Evolutionary conservation across 179 eudicot species (phyloP), one percentile per base, ranked within the genome.

Genomic region (Camellia oleifera): DNA sequence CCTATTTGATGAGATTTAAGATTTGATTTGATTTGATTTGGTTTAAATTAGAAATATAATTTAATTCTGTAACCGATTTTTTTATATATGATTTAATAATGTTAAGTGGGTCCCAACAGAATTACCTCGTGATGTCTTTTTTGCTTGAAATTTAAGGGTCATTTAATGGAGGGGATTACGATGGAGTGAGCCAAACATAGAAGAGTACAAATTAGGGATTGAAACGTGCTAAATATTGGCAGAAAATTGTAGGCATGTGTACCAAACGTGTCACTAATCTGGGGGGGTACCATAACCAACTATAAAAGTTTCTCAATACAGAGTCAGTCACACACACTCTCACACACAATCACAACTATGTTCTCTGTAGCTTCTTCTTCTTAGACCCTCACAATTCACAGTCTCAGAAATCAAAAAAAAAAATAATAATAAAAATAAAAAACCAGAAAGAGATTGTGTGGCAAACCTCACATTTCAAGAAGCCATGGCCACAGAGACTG

Each of bases 141-240:
- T 4, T 32, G 12, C 32, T 50, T 9, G 50, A 14, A 46, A 8
- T 17, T 46, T 50, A 48, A 70, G 2, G 15, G 74, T 54, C 74
- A 70, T 68, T 68, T 3, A 44, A 23, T 5, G 65, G 65, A 23
- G 42, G 11, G 12, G 42, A n/a, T 13, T 67, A 42, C 71, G 14
- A 13, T 14, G 71, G 71, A 67, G 71, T 18, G 52, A 46, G 42
- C 18, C 72, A 69, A 69, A 69, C 58, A 18, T 71, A 45, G 20
- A 73, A 73, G 46, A 73, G 45, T 54, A 73, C 76, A 73, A 73
- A 54, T 2, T 12, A 73, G 63, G 76, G 76, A 73, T 56, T 7
- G 61, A 54, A 73, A 73, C 63, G 61, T 73, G 52, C 46, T 53
- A 7, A 73, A 73, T 3, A 5, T 52, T 73, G 76, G 48, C 76